Conservation (phyloP, 176 grass and related monocot genomes). For the Aegilops tauschii region DNA sequence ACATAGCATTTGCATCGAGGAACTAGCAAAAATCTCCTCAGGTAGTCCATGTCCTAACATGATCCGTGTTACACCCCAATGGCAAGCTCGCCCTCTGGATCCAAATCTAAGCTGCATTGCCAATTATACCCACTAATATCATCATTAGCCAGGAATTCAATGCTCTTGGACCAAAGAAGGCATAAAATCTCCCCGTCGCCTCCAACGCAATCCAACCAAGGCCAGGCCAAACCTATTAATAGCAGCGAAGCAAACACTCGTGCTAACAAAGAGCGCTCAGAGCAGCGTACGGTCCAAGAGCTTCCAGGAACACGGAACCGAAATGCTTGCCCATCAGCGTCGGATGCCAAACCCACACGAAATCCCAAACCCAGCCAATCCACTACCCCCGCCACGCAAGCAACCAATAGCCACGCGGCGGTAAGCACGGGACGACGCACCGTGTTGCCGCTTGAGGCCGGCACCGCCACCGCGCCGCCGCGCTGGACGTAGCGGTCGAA, state of each 20-base stretch:
- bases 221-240: conserved; percentile 23
- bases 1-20: not conserved
- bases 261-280: not conserved
- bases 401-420: not conserved
- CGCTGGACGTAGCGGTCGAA: conserved; percentile 60
- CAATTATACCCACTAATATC: not conserved
- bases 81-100: not conserved
- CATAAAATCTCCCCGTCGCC: not conserved
- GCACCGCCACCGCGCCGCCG: conserved; percentile 18
- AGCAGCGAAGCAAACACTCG: not conserved
- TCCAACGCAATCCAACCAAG: not conserved
- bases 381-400: conserved; percentile 6
- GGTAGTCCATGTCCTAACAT: not conserved
- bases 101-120: conserved; percentile 29
- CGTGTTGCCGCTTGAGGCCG: conserved; percentile 41
- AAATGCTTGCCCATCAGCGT: conserved; percentile 17
- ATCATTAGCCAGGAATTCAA: not conserved
- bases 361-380: not conserved
- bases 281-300: not conserved
- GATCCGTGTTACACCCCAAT: not conserved
- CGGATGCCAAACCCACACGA: conserved; percentile 41
- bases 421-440: conserved; percentile 37
- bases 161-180: not conserved
- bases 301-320: conserved; percentile 13
- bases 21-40: conserved; percentile 7